Evolutionary conservation across 352 stramenopile species (phyloP), one percentile per base, ranked within the genome.

Genomic region (Phytophthora ohioensis): DNA sequence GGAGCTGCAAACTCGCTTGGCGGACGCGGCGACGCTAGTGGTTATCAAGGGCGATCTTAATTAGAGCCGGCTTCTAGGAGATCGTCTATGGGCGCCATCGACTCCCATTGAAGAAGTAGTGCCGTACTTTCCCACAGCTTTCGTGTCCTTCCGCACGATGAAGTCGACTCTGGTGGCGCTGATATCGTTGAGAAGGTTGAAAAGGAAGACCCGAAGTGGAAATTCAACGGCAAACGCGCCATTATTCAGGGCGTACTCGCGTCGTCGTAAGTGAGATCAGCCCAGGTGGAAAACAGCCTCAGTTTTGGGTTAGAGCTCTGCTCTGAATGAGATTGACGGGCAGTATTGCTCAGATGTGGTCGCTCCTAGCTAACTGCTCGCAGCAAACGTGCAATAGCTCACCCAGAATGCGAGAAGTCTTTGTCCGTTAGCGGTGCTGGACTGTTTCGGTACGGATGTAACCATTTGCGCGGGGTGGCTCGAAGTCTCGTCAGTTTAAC

Each of bases 21-120:
- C 47, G 6, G 49, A 30, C 0, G 76, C 87, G 10, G 75, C 82
- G 32, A 79, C 91, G 54, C 82, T 99, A 34, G 92, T 98, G 54
- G 98, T 99, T 77, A 83, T 98, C 13, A 99, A 99, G 74, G 97
- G 97, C 21, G 97, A 99, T 76, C 92, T 98, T 35, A 99, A 99
- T 76, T 99, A 99, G 79, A 86, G 97, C 15, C 91, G 97, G 7
- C 74, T 99, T 15, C 75, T 99, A 1, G 95, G 96, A 5, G 97
- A 99, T 73, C 84, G 94, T 36, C 77, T 92, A 63, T 99, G 96
- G 94, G 78, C 85, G 7, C 81, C 91, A 38, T 84, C 88, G 30
- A 95, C 88, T 8, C 85, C 88, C 0, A 91, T 99, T 60, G 60
- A 88, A 32, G 77, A 97, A 36, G 92, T 98, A 3, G 74, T 92